Evolutionary conservation across 106 monocot genomes (phyloP), one percentile per base, ranked within the genome.

Genomic region (Allium sativum): DNA sequence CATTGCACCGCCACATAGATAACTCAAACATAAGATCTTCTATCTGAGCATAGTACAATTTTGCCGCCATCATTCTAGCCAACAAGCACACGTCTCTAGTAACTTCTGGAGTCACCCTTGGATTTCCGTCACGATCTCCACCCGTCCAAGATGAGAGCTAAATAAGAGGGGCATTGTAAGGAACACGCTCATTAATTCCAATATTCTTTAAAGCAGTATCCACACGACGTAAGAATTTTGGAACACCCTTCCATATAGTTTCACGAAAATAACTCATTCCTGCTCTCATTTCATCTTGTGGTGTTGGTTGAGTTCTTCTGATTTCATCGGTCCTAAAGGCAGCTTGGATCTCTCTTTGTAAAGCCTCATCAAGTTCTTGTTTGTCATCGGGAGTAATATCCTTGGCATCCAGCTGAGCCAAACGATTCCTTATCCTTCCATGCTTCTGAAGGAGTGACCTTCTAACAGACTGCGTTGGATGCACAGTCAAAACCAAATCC

Each of bases 61-160:
- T 99, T 69, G 98, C 84, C 65, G 98, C 98, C 88, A 88, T 99
- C 88, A 99, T 82, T 70, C 88, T 82, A 22, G 98, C 92, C 82
- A 99, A 77, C 72, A 99, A 81, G 68, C 98, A 99, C 31, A 99
- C 98, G 71, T 99, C 92, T 56, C 98, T 88, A 9, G 98, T 99
- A 55, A 99, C 98, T 67, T 99, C 98, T 14, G 91, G 98, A 65
- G 98, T 99, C 31, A 99, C 98, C 79, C 88, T 84, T 45, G 98
- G 98, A 69, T 99, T 99, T 58, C 98, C 98, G 78, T 99, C 98
- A 70, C 98, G 88, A 71, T 99, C 98, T 7, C 98, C 91, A 66
- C 98, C 98, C 88, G 92, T 99, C 98, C 98, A 99, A 59, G 98
- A 99, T 53, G 92, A 99, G 66, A 99, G 92, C 64, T 99, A 92